These are phyloP conservation scores for Coniochaeta sp. DNA, from an alignment of 2,329 filamentous ascomycete species.

Conservation along the genomic window DNA sequence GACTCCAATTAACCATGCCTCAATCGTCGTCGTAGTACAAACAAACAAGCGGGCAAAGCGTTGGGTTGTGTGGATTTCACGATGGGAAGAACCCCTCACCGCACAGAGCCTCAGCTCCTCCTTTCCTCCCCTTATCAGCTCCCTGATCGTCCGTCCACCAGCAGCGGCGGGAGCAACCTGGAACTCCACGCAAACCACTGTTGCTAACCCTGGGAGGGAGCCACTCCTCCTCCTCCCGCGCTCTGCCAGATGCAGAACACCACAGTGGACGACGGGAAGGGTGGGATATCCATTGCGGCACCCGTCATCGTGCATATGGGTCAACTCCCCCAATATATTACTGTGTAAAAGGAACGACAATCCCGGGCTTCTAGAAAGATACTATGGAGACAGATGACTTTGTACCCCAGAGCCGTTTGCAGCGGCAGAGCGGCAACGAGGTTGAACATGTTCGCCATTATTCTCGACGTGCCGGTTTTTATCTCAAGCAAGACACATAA, in stretches of 20 bases:
- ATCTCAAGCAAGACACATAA: too few species aligned
- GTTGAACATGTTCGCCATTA: too few species aligned
- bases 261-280: not conserved
- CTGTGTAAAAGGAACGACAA: not conserved
- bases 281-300: not conserved
- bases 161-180: not conserved
- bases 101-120: too few species aligned
- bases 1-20: slow-evolving; percentile 1
- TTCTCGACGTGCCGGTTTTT: too few species aligned
- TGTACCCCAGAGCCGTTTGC: not conserved
- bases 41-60: not conserved
- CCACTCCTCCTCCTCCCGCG: not conserved
- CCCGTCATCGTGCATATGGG: slow-evolving; percentile 2
- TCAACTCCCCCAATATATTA: not conserved
- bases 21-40: too few species aligned
- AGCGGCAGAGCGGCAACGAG: not conserved
- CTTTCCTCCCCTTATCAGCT: not conserved
- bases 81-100: too few species aligned
- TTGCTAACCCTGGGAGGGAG: not conserved
- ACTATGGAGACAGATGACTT: not conserved
- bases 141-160: too few species aligned
- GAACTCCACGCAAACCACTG: not conserved
- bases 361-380: not conserved
- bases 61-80: too few species aligned
- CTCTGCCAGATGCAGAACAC: not conserved